phyloP scores from a whole-genome alignment of 768 basidiomycete genomes.

The Boletus coccyginus region DNA sequence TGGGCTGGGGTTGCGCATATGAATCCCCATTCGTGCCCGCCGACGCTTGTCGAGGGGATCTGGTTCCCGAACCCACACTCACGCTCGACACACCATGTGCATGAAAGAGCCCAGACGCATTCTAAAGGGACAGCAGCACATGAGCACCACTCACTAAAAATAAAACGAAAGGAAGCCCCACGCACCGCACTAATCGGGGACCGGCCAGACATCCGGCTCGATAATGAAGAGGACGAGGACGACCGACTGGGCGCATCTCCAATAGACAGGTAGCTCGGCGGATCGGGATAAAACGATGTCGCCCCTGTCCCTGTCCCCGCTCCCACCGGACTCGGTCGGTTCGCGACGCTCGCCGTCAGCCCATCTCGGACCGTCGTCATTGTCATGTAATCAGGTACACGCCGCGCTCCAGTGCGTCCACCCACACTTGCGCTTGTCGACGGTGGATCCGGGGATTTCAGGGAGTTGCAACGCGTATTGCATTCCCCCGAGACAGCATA shows the following conservation, averaged over 20 bases:
- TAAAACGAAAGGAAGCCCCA: not conserved
- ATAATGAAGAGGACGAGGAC: constrained; percentile 32
- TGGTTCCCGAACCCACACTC: constrained; percentile 4
- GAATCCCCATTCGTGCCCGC: constrained; percentile 4
- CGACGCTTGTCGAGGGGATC: constrained; percentile 18
- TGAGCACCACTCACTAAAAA: constrained; percentile 7
- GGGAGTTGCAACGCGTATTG: constrained; percentile 12
- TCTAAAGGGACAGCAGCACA: constrained; percentile 10
- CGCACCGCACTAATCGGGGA: constrained; percentile 31
- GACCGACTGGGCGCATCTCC: constrained; percentile 30
- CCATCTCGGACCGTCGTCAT: constrained; percentile 32
- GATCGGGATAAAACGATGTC: constrained; percentile 22
- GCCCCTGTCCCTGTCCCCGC: constrained; percentile 5
- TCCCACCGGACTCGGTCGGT: constrained; percentile 15
- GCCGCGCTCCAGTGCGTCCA: constrained; percentile 19
- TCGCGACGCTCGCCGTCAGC: constrained; percentile 22
- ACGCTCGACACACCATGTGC: constrained; percentile 8
- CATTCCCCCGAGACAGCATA: constrained; percentile 37
- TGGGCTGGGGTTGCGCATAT: constrained; percentile 26
- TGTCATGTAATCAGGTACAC: constrained; percentile 32
- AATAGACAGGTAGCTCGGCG: constrained; percentile 18
- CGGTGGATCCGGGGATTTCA: constrained; percentile 13
- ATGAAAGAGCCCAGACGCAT: constrained; percentile 25
- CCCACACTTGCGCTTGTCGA: constrained; percentile 1
- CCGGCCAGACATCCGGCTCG: constrained; percentile 31